Evolutionary conservation across 2,329 filamentous ascomycete species (phyloP), one percentile per base, ranked within the genome.

Genomic region (Aplosporella prunicola): DNA sequence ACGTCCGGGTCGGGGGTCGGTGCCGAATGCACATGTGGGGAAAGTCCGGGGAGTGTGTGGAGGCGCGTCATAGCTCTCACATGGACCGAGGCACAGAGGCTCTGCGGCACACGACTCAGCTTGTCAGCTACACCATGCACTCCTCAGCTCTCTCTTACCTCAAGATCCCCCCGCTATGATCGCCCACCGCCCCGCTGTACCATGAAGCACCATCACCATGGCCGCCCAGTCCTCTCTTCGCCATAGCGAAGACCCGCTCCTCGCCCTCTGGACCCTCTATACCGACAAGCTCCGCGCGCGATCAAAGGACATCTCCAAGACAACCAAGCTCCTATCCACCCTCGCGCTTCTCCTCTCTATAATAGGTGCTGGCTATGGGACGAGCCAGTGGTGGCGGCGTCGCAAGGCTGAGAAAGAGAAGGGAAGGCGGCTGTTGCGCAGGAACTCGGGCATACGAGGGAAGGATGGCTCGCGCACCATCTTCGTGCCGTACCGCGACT

Each of bases 391-490:
- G 74, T 89, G 84, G 74, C 78, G 72, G 53, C 76, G 71, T 40
- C 72, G 77, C 43, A 76, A 75, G 32, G 78, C 78, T 45, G 89
- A 96, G 61, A 79, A 76, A 47, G 87, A 91, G 50, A 82, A 87
- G 49, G 88, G 88, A 5, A 72, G 76, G 45, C 82, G 83, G 46
- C 71, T 98, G 36, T 67, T 96, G 45, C 77, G 91, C 41, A 81
- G 84, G 43, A 98, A 98, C 62, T 96, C 89, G 20, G 93, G 87
- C 52, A 69, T 96, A 45, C 77, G 83, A 61, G 86, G 89, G 51
- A 95, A 95, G 64, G 91, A 96, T 68, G 91, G 91, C 33, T 89
- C 86, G 32, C 74, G 91, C 39, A 93, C 87, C 10, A 91, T 98
- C 41, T 96, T 91, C 55, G 91, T 98, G 18, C 88, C 89, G 2